Evolutionary conservation across 2,329 filamentous ascomycete genomes (phyloP), one percentile per base, ranked within the genome.

Genomic region (Talaromyces amestolkiae): DNA sequence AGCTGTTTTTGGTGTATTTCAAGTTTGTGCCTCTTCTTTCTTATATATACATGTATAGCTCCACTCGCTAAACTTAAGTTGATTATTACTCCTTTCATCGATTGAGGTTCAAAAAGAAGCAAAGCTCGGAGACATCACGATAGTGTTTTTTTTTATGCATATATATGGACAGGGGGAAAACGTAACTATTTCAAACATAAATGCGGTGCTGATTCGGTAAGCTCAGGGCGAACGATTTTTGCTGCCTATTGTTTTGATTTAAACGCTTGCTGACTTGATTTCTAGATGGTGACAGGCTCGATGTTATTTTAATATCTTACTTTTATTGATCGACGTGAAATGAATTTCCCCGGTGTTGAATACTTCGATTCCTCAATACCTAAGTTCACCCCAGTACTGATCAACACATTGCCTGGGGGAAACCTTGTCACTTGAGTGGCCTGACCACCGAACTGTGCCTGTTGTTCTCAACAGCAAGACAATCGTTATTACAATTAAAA

Each of bases 1-100:
- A 56, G n/a, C 53, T 9, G n/a, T 22, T 39, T 39, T 22, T 5
- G 11, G n/a, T 24, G 6, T 56, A 37, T 39, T 24, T 33, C 53
- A 56, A 37, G n/a, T 56, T 37, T 19, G 9, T 39, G 19, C 10
- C 53, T 56, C 6, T 37, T 37, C 8, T 56, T 56, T 56, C 53
- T 56, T 56, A 56, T 56, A 56, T 56, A 56, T 56, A 39, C 37
- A 56, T 22, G 22, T 22, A 22, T 35, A 56, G 19, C 53, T 13
- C 33, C 33, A 22, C 37, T 56, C 39, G n/a, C 33, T 39, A n/a
- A 2, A 4, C 9, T 33, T 54, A 31, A 39, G n/a, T 10, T 8
- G n/a, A 22, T 1, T 39, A 5, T 8, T 11, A 15, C 33, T 19
- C n/a, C n/a, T 9, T 8, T 17, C 53, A 17, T n/a, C 11, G n/a